Conservation (phyloP, 2,329 filamentous ascomycete genomes). For the Stromatinia cepivora region DNA sequence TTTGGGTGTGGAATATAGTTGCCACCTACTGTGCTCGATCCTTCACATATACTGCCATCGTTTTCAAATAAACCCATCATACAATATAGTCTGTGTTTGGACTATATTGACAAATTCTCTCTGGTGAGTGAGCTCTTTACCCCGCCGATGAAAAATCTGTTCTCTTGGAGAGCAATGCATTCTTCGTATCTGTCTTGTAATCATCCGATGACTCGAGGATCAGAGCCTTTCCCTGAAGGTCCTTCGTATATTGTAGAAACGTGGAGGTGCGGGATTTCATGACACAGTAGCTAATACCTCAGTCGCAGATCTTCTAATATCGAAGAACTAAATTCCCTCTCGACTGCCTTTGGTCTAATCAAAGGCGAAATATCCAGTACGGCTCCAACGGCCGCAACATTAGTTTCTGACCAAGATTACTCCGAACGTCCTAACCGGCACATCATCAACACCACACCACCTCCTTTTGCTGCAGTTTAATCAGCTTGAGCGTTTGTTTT, state of each 20-base stretch:
- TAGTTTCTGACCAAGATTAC: constrained; percentile 70
- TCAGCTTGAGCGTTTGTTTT: constrained; percentile 51
- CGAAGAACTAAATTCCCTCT: constrained; percentile 16
- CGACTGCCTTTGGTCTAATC: constrained; percentile 63
- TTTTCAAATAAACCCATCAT: not conserved
- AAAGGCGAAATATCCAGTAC: constrained; percentile 62
- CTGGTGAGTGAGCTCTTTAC: not conserved
- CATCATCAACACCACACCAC: constrained; percentile 66
- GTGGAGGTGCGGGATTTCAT: constrained; percentile 18
- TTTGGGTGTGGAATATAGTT: not conserved
- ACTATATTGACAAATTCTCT: not conserved
- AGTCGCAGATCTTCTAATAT: constrained; percentile 15
- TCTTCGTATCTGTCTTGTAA: not conserved
- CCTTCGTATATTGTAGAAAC: not conserved
- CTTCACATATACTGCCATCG: not conserved
- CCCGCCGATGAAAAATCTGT: constrained; percentile 7
- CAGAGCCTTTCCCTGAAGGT: not conserved
- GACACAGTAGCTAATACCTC: constrained; percentile 14
- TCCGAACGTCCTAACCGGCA: constrained; percentile 63
- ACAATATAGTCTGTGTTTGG: not conserved
- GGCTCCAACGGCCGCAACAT: constrained; percentile 62
- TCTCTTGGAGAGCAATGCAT: not conserved
- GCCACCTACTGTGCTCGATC: not conserved
- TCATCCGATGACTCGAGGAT: not conserved
- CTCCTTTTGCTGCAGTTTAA: constrained; percentile 56